A percentile compares a stretch with the other conserved stretches of the same genome.
Conservation (phyloP, 2,329 filamentous ascomycete genomes). For the Apiospora kogelbergensis region DNA sequence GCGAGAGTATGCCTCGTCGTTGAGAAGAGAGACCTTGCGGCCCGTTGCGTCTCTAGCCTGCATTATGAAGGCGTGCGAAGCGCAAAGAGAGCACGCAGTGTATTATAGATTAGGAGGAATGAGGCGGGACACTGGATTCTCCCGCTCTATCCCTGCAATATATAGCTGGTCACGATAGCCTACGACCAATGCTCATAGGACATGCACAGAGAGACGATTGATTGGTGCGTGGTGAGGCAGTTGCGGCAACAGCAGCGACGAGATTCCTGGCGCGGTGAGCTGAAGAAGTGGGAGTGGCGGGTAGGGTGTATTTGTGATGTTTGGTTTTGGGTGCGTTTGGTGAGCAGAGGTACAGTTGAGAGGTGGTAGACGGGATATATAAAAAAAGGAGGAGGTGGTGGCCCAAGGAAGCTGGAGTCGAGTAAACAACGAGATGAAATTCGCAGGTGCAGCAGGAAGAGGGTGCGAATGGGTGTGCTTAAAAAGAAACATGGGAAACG, state of each 20-base stretch:
- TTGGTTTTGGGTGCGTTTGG: background rate
- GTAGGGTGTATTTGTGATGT: background rate
- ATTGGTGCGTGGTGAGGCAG: background rate
- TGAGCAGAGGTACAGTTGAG: background rate
- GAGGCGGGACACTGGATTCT: background rate
- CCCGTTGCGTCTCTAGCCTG: constrained; percentile 56
- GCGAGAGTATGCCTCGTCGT: constrained; percentile 47
- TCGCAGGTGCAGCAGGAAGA: constrained; percentile 1
- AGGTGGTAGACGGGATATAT: background rate
- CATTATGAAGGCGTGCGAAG: constrained; percentile 40
- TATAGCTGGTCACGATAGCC: background rate
- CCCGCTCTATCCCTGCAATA: background rate
- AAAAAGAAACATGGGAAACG: constrained; percentile 18
- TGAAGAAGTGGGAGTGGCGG: background rate
- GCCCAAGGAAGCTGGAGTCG: background rate
- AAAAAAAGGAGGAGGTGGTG: background rate
- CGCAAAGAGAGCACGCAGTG: background rate
- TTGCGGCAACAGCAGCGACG: background rate
- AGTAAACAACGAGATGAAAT: constrained; percentile 2
- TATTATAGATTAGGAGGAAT: constrained; percentile 1
- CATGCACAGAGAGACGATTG: background rate
- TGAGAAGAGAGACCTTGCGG: constrained; percentile 59
- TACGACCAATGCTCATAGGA: background rate
- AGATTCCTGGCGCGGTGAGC: background rate
- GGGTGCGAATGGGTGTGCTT: constrained; percentile 9